phyloP scores from a whole-genome alignment of 495 filamentous ascomycete genomes.

The Neurospora sp. region DNA sequence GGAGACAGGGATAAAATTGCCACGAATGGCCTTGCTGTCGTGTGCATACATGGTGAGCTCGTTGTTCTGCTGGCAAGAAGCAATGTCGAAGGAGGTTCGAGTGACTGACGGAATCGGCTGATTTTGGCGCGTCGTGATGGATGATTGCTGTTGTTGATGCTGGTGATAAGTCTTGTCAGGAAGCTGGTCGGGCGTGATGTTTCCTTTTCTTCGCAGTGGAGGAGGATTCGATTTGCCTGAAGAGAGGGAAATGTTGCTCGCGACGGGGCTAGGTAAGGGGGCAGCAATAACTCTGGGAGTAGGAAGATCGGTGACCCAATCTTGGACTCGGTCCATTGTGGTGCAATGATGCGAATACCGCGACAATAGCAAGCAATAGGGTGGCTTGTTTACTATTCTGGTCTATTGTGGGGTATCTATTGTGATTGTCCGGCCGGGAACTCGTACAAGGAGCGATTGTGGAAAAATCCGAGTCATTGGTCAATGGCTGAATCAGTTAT shows the following conservation, averaged over 20 bases:
- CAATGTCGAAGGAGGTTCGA: neutral
- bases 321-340: neutral
- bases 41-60: neutral
- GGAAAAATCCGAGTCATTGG: neutral
- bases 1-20: constrained; percentile 17
- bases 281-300: neutral
- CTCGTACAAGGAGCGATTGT: neutral
- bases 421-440: neutral
- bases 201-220: neutral
- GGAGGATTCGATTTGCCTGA: neutral
- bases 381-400: neutral
- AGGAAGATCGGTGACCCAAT: neutral
- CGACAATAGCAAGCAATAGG: neutral
- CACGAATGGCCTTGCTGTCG: constrained; percentile 10
- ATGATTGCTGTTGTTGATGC: neutral
- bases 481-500: neutral
- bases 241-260: neutral
- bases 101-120: neutral
- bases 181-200: neutral
- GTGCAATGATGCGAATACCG: neutral
- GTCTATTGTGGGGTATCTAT: neutral
- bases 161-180: neutral
- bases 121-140: neutral
- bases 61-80: neutral
- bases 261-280: neutral